These are phyloP conservation scores for Tremellales sp. DNA, from an alignment of 1,284 basidiomycete genomes.

Conservation along the genomic window DNA sequence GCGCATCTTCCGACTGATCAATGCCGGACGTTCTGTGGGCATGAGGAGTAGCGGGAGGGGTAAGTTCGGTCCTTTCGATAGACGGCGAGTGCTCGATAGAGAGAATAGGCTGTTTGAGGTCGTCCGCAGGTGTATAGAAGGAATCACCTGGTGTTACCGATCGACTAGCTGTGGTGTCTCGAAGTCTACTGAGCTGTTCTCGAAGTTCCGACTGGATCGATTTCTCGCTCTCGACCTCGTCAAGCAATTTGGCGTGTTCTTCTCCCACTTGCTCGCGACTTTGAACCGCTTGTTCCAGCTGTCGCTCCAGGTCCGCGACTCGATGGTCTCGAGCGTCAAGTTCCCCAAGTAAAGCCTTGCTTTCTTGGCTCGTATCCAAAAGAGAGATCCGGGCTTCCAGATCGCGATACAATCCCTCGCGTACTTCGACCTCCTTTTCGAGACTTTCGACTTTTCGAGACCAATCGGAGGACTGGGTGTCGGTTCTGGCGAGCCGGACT, in stretches of 20 bases:
- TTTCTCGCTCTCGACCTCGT: constrained; percentile 17
- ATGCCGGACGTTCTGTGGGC: not conserved
- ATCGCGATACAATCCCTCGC: constrained; percentile 61
- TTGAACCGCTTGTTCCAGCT: constrained; percentile 51
- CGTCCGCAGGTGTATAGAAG: not conserved
- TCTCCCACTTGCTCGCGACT: constrained; percentile 52
- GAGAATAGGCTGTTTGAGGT: not conserved
- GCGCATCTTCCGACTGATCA: constrained; percentile 20
- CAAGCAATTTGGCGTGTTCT: constrained; percentile 60
- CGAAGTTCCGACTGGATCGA: constrained; percentile 14
- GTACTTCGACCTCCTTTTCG: constrained; percentile 70
- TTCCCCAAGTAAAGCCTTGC: constrained; percentile 58
- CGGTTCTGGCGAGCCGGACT: constrained; percentile 68
- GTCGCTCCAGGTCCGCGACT: constrained; percentile 68
- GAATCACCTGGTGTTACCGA: not conserved
- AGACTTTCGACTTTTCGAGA: constrained; percentile 69
- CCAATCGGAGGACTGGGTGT: constrained; percentile 67
- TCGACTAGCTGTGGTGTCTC: not conserved
- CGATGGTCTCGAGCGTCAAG: constrained; percentile 72
- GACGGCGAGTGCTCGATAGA: not conserved
- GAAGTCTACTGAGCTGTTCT: constrained; percentile 5
- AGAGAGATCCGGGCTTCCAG: constrained; percentile 69
- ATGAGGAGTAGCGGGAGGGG: not conserved
- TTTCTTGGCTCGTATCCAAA: constrained; percentile 62
- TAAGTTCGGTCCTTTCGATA: not conserved